Evolutionary conservation across 371 early-diverging fungal species (phyloP).

Genomic region (Apophysomyces trapeziformis): DNA sequence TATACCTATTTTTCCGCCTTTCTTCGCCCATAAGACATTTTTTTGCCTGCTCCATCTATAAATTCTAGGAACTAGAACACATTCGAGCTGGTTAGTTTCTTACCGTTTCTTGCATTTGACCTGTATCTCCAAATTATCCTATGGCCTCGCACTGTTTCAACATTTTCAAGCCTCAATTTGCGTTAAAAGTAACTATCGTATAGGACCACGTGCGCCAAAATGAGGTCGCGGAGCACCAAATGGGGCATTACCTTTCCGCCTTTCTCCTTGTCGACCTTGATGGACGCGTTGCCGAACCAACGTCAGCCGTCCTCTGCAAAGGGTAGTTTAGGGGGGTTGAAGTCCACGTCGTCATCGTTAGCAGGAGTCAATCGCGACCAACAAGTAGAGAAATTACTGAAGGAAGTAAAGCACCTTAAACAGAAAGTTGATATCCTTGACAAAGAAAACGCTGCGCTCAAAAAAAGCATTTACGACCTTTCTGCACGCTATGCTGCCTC

Average conservation of each 20-base stretch:
- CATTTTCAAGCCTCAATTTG: no score
- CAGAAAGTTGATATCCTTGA: conserved; percentile 79
- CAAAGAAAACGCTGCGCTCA: conserved; percentile 82
- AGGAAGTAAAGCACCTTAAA: conserved; percentile 78
- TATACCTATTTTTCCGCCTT: no score
- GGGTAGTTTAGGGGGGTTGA: conserved; percentile 9
- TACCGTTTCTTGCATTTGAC: no score
- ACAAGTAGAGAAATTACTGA: conserved; percentile 65
- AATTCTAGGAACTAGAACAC: no score
- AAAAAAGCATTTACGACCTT: conserved; percentile 85
- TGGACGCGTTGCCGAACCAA: conserved; percentile 41
- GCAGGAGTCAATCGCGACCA: conserved; percentile 46
- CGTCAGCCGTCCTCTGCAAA: conserved; percentile 25
- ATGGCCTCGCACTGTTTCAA: no score
- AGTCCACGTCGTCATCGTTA: conserved; percentile 21
- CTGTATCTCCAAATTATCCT: no score
- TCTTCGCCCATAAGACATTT: no score
- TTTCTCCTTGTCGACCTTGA: conserved; percentile 12
- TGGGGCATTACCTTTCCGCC: background rate
- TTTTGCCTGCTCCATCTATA: no score
- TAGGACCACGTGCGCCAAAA: background rate
- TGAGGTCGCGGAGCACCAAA: background rate
- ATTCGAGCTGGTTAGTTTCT: no score
- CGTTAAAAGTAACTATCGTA: no score
- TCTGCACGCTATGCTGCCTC: conserved; percentile 73